A percentile compares a stretch with the other conserved stretches of the same genome.
phyloP scores from a whole-genome alignment of 495 filamentous ascomycete species.

The Chaetomium cochliodes region DNA sequence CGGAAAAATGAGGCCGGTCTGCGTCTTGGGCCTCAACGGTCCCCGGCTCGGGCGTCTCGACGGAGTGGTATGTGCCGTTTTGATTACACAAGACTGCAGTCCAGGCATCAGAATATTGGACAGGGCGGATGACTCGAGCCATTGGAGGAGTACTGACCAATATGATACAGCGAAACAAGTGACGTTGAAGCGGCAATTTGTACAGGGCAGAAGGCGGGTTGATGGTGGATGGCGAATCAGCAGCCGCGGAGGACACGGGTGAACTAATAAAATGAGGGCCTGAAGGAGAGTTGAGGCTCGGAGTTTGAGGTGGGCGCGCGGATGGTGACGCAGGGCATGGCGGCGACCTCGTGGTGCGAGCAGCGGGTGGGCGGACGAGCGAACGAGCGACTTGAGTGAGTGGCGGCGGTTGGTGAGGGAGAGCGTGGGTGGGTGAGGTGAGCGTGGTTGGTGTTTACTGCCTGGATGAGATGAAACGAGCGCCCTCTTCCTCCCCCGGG shows the following conservation, averaged over 20 bases:
- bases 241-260: constrained; percentile 9
- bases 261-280: constrained; percentile 25
- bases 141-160: constrained; percentile 51
- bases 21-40: constrained; percentile 13
- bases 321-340: constrained; percentile 35
- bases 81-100: constrained; percentile 41
- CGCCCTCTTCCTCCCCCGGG: constrained; percentile 12
- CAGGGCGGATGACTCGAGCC: constrained; percentile 20
- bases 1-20: neutral
- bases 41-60: constrained; percentile 1
- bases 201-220: constrained; percentile 23
- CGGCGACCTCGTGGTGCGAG: constrained; percentile 19
- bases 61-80: constrained; percentile 13
- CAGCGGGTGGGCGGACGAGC: neutral
- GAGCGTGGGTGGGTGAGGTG: neutral
- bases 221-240: constrained; percentile 32
- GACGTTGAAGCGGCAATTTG: constrained; percentile 34
- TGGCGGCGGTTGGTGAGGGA: too few relatives aligned
- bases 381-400: too few relatives aligned
- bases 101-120: constrained; percentile 34
- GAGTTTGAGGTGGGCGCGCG: constrained; percentile 25
- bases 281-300: constrained; percentile 34
- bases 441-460: neutral
- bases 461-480: constrained; percentile 16
- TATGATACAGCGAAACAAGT: constrained; percentile 47